Percentiles rank a stretch among this genome's conserved stretches.
Conservation (phyloP, 2,329 filamentous ascomycete species). For the Verticillium nubilum region DNA sequence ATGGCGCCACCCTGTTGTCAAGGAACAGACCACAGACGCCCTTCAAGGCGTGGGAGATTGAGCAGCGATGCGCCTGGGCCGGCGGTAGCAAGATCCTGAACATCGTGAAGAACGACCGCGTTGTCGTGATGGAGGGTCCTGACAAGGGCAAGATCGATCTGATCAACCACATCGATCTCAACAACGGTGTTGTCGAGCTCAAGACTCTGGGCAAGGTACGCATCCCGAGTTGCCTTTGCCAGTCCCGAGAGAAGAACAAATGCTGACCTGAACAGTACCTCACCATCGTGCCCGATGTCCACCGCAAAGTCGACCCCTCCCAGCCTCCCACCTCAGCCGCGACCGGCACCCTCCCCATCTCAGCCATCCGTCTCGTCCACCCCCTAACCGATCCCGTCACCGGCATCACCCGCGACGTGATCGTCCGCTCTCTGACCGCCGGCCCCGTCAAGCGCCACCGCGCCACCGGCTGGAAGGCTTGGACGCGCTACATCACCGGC, state of each 20-base stretch:
- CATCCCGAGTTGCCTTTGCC: conserved; percentile 1
- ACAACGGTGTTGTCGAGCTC: conserved; percentile 54
- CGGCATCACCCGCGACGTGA: conserved; percentile 62
- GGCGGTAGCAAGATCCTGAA: conserved; percentile 53
- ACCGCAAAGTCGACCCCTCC: conserved; percentile 20
- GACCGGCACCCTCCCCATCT: conserved; percentile 58
- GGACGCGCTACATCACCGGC: conserved; percentile 60
- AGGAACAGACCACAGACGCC: conserved; percentile 28
- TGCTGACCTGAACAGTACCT: conserved; percentile 25
- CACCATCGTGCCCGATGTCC: conserved; percentile 30
- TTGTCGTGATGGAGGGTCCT: conserved; percentile 71
- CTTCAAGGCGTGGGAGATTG: conserved; percentile 26
- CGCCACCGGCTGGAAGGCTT: conserved; percentile 34
- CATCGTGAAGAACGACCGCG: conserved; percentile 66
- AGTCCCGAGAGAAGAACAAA: neutral
- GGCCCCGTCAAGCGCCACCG: conserved; percentile 41
- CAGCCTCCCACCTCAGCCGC: conserved; percentile 40
- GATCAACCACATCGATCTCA: conserved; percentile 52
- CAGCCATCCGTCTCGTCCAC: conserved; percentile 75
- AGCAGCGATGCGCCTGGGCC: conserved; percentile 48
- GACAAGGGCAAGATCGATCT: conserved; percentile 80
- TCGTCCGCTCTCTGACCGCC: conserved; percentile 66
- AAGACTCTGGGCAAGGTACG: conserved; percentile 60
- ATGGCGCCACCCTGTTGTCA: conserved; percentile 39
- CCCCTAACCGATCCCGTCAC: conserved; percentile 63